Evolutionary conservation across 2,329 filamentous ascomycete genomes (phyloP).

Genomic region (Fusarium palustre): DNA sequence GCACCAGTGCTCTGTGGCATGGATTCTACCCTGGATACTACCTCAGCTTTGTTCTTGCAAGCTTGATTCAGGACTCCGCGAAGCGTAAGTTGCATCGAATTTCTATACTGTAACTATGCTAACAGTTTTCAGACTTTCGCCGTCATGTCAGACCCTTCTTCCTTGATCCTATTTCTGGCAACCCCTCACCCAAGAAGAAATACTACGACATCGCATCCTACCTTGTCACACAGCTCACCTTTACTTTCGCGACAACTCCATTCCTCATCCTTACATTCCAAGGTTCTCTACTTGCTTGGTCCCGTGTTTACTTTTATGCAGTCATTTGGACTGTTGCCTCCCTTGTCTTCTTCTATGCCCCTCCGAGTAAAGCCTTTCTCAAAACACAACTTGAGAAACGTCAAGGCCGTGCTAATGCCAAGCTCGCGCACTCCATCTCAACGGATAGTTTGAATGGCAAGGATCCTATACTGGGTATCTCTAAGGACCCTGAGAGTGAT

Average conservation of each 20-base stretch:
- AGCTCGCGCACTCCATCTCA: constrained; percentile 63
- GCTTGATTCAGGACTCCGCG: constrained; percentile 90
- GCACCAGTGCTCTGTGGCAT: constrained; percentile 96
- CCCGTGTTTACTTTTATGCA: constrained; percentile 88
- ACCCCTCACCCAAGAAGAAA: constrained; percentile 76
- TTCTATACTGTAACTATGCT: neutral
- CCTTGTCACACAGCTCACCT: constrained; percentile 81
- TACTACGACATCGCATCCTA: constrained; percentile 88
- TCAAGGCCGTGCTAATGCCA: constrained; percentile 59
- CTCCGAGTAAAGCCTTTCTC: constrained; percentile 71
- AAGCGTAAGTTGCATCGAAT: constrained; percentile 77
- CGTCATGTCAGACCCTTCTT: constrained; percentile 94
- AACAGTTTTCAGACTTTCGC: constrained; percentile 75
- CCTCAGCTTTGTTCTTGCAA: constrained; percentile 86
- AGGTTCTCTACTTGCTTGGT: constrained; percentile 81
- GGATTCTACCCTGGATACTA: constrained; percentile 99
- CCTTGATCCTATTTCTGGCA: constrained; percentile 78
- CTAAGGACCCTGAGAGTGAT: constrained; percentile 79
- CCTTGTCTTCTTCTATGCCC: constrained; percentile 82
- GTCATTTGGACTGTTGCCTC: constrained; percentile 73
- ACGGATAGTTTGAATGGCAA: constrained; percentile 67
- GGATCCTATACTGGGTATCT: constrained; percentile 80
- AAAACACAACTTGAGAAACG: constrained; percentile 70
- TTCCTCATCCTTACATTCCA: constrained; percentile 84
- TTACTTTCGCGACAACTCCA: constrained; percentile 84